phyloP scores from a whole-genome alignment of 2,329 filamentous ascomycete species.

The Xylariales sp. region DNA sequence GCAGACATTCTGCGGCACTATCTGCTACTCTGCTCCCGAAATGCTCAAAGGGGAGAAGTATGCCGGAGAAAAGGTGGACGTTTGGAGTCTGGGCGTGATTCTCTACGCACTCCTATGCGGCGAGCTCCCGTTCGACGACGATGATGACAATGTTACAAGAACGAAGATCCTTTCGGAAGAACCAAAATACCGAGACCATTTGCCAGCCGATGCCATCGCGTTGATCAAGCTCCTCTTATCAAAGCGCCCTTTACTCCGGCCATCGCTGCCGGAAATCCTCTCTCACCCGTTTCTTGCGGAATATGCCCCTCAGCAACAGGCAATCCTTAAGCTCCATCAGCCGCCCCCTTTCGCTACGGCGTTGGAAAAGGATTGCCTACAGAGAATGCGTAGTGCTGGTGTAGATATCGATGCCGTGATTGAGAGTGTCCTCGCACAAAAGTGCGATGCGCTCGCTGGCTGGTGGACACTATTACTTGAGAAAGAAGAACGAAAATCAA shows the following conservation, averaged over 20 bases:
- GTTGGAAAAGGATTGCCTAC: constrained; percentile 89
- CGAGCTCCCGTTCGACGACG: constrained; percentile 94
- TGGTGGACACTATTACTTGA: constrained; percentile 97
- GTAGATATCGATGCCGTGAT: constrained; percentile 95
- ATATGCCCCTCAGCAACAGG: constrained; percentile 87
- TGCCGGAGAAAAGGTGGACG: constrained; percentile 96
- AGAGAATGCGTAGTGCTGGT: constrained; percentile 92
- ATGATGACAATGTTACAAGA: constrained; percentile 90
- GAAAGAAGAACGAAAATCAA: constrained; percentile 91
- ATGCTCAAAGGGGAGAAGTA: constrained; percentile 99
- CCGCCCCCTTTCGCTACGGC: constrained; percentile 85
- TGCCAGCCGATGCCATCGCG: constrained; percentile 80
- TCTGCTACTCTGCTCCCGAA: constrained; percentile 97
- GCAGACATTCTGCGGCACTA: constrained; percentile 96
- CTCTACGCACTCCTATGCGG: constrained; percentile 84
- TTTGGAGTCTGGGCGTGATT: constrained; percentile 91
- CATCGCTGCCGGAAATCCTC: constrained; percentile 85
- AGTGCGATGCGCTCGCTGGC: constrained; percentile 89
- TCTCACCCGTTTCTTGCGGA: constrained; percentile 89
- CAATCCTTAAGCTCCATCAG: constrained; percentile 84
- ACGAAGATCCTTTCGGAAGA: constrained; percentile 86
- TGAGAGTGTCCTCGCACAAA: constrained; percentile 89
- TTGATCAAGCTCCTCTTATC: constrained; percentile 85
- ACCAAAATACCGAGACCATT: constrained; percentile 82
- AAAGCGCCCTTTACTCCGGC: constrained; percentile 87